phyloP scores from a whole-genome alignment of 352 stramenopile genomes.

The Globisporangium heterothallicum region DNA sequence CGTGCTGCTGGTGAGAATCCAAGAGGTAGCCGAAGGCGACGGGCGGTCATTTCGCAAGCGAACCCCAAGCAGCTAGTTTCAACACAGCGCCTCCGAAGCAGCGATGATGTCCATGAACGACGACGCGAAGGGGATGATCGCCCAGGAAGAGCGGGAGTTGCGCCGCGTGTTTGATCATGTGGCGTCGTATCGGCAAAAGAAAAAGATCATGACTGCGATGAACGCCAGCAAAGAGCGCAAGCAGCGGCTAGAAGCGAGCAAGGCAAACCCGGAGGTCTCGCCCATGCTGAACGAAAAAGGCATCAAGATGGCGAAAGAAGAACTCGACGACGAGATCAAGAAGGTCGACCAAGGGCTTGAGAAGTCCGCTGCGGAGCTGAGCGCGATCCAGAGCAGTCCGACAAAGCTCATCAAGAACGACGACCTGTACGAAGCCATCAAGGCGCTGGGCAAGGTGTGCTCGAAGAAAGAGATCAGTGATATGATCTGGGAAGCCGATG shows the following conservation, averaged over 20 bases:
- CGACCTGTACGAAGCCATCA: slow-evolving; percentile 93
- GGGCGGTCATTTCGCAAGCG: not conserved
- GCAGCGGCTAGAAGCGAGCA: slow-evolving; percentile 48
- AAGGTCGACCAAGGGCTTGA: slow-evolving; percentile 57
- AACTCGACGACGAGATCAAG: slow-evolving; percentile 75
- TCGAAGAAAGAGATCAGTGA: slow-evolving; percentile 95
- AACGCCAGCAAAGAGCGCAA: slow-evolving; percentile 49
- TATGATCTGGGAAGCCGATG: slow-evolving; percentile 98
- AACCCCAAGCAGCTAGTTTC: not conserved
- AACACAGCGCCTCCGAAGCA: not conserved
- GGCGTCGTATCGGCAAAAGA: slow-evolving; percentile 88
- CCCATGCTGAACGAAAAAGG: slow-evolving; percentile 74
- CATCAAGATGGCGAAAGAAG: slow-evolving; percentile 68
- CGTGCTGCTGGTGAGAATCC: not conserved
- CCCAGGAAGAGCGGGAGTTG: slow-evolving; percentile 93
- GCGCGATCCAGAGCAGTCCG: slow-evolving; percentile 39
- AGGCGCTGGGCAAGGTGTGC: slow-evolving; percentile 88
- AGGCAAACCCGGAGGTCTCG: slow-evolving; percentile 67
- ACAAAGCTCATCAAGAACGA: slow-evolving; percentile 84
- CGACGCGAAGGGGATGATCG: slow-evolving; percentile 85
- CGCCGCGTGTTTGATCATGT: slow-evolving; percentile 93
- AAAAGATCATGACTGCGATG: slow-evolving; percentile 47
- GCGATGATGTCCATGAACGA: slow-evolving; percentile 73
- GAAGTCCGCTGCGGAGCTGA: slow-evolving; percentile 40
- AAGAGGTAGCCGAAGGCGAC: not conserved